Base-by-base conservation (phyloP, 2,329 filamentous ascomycete genomes). In the Camillea tinctor region DNA sequence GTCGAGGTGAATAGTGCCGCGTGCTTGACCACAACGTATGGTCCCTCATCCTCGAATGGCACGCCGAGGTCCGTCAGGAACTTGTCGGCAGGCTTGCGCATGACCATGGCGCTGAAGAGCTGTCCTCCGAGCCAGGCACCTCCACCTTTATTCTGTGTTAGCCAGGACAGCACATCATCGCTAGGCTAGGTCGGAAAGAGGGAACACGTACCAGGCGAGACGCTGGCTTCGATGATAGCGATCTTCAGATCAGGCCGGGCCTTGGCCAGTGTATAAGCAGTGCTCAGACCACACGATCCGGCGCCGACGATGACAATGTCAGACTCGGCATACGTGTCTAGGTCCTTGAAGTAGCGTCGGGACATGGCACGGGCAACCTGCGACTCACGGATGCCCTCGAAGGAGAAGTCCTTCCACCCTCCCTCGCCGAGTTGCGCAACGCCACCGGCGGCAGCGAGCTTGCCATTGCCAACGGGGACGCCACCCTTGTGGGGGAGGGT, bases 291-390 rank as follows among this genome's bases (percentile, higher is more conserved):
- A 74, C 93, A 97, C 26, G 90, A 94, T 54, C 93, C 93, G 30
- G 93, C 93, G 60, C 93, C 93, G 66, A 97, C 84, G 73, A 97
- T 96, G 80, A 97, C 93, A 72, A 97, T 88, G 82, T 97, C 93
- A 53, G 90, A 92, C 81, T 97, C 93, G 75, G 93, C 92, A 73
- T 96, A 95, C 62, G 79, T 85, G 81, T 97, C 91, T 57, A 97
- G 82, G 79, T 97, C 93, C 70, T 86, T 79, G 77, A 97, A 97
- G 88, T 97, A 97, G 74, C 93, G 92, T 56, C 91, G 86, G 57
- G 91, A 94, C 93, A 97, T 97, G 75, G 93, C 92, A 64, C 93
- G 91, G 55, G 91, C 94, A 74, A 97, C 93, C 79, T 96, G 91
- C 67, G 87, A 91, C 84, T 97, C 93, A 68, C 93, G 90, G 77